Percentiles rank a stretch among this genome's conserved stretches.
Evolutionary conservation across 257 asterid genomes (phyloP).

Genomic region (Plantago ovata): DNA sequence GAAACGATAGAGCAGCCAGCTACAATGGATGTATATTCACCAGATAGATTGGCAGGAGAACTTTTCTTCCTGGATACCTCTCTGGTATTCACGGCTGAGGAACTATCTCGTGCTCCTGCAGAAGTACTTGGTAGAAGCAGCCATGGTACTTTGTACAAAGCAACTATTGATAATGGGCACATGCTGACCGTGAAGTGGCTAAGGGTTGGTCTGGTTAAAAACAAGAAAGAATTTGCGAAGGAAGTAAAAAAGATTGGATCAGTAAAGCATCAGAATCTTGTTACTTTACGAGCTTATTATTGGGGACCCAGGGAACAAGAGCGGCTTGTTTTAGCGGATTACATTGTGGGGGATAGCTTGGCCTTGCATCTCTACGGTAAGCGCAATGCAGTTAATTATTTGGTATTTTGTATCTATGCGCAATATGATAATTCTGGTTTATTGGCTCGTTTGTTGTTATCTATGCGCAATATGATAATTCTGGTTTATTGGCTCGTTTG

Average conservation of each 20-base stretch:
- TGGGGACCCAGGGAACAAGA: slow-evolving; percentile 97
- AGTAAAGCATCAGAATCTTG: slow-evolving; percentile 52
- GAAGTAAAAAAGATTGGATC: slow-evolving; percentile 85
- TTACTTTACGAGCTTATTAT: slow-evolving; percentile 74
- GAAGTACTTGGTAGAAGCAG: slow-evolving; percentile 96
- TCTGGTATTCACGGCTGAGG: slow-evolving; percentile 72
- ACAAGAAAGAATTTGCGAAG: slow-evolving; percentile 81
- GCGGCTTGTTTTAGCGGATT: slow-evolving; percentile 80
- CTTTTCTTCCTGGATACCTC: slow-evolving; percentile 72
- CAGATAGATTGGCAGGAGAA: slow-evolving; percentile 89
- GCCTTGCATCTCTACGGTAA: slow-evolving; percentile 90
- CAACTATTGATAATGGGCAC: slow-evolving; percentile 73
- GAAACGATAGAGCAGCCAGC: slow-evolving; percentile 65
- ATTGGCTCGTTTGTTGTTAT: neutral
- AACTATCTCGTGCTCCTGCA: slow-evolving; percentile 92
- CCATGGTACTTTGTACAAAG: slow-evolving; percentile 89
- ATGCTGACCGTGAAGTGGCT: slow-evolving; percentile 92
- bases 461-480: neutral
- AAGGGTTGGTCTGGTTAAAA: slow-evolving; percentile 85
- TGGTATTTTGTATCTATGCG: neutral
- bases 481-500: neutral
- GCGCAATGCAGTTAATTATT: slow-evolving; percentile 16
- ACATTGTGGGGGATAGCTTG: slow-evolving; percentile 80
- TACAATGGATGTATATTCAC: slow-evolving; percentile 68
- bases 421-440: neutral